Evolutionary conservation across 2,329 filamentous ascomycete species (phyloP), one percentile per base, ranked within the genome.

Genomic region (Colletotrichum godetiae): DNA sequence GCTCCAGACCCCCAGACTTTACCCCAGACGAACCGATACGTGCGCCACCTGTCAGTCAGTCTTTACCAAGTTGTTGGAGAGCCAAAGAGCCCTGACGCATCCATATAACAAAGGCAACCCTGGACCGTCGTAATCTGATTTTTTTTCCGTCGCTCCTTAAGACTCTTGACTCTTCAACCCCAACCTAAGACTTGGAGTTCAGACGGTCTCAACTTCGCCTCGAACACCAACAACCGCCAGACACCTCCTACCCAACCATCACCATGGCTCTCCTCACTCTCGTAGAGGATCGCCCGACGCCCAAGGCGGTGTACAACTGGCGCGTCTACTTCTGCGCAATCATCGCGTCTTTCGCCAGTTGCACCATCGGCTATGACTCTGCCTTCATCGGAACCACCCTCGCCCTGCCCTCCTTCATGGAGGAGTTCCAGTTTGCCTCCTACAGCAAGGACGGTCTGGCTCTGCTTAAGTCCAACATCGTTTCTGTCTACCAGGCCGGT

Each of bases 381-480:
- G 92, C 94, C 75, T 95, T 95, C 82, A 95, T 95, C 77, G 93
- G 93, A 74, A 94, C 92, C 0, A 95, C 94, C 1, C 84, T 95
- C 37, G 90, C 92, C 2, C 86, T 96, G 35, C 86, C 88, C 0
- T 93, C 93, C 0, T 95, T 95, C 82, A 86, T 85, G 57, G 78
- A 85, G 1, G 94, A 95, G 79, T 96, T 96, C 80, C 77, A 85
- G 15, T 92, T 95, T 77, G 84, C 81, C 2, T 78, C 82, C 2
- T 88, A 92, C 82, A 81, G 79, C 5, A 67, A 80, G 0, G 68
- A 77, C 3, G 79, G 88, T n/a, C 83, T 91, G 31, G 88, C 91
- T 35, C 82, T 93, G 4, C 84, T 93, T 60, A 92, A 91, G 78
- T 86, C 92, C 77, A 96, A 95, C 81, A 95, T 95, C 74, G 93